Base-by-base conservation (phyloP, 2,329 filamentous ascomycete species). In the Arthroderma sp. region DNA sequence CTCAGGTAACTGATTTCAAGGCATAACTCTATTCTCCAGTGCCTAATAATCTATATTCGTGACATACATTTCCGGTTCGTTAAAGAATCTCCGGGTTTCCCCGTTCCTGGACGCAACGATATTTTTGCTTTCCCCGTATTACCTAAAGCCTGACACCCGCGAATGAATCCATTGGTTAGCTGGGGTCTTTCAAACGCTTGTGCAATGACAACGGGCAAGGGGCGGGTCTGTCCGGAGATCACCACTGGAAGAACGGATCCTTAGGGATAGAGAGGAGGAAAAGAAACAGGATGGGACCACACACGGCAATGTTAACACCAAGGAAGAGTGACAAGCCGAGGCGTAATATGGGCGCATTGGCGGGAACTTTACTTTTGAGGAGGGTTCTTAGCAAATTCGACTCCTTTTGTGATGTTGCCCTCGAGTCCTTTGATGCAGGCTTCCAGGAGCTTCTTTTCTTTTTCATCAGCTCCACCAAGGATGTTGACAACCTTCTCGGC, bases 391-490 rank as follows among this genome's bases (percentile, higher is more conserved):
- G 81, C 81, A 64, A 96, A 98, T 63, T 81, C 78, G 62, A 95
- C 73, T 63, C 91, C 91, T 80, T 96, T 95, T 61, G 78, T 71
- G 64, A 98, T 94, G 73, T 96, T 96, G 71, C 78, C 81, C 74
- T 87, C 83, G 51, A 96, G 78, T 54, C 83, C 89, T 56, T 77
- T 72, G 63, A 84, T 75, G 64, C 76, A 78, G 60, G 78, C 81
- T 58, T 83, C 73, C 57, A 96, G 76, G 53, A 96, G 79, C 59
- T 76, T 78, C 81, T 94, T 84, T 78, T 96, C 91, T 70, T 86
- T 79, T 40, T 86, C 83, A 61, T 83, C 86, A 60, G 87, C 78
- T 52, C 74, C 74, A 57, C 73, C 75, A 54, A 96, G 75, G 51
- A 86, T 76, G 69, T 96, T 86, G 60, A 75, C 73, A 56, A 80